These are phyloP conservation scores for Trichoderma sp. DNA, from an alignment of 2,329 filamentous ascomycete species.

Conservation along the genomic window DNA sequence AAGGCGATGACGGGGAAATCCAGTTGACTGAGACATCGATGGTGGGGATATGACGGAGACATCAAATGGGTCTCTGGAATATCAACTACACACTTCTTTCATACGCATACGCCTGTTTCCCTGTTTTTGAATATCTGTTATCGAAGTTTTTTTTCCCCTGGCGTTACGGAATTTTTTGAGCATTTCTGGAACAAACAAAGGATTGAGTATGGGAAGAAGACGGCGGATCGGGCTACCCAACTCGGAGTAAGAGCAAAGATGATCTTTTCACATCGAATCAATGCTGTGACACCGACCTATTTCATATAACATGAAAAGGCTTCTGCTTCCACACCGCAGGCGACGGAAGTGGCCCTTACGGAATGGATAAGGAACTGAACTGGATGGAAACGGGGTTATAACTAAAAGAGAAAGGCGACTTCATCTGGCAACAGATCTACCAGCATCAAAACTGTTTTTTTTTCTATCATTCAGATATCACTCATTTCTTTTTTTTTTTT, in stretches of 20 bases:
- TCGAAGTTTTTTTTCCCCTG: not conserved
- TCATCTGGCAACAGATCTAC: slow-evolving; percentile 36
- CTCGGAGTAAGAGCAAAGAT: not conserved
- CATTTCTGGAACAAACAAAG: slow-evolving; percentile 8
- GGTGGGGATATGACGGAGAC: slow-evolving; percentile 29
- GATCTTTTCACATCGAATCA: not conserved
- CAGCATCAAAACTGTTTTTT: slow-evolving; percentile 24
- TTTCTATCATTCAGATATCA: not conserved
- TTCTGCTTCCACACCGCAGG: not conserved
- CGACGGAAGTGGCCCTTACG: not conserved
- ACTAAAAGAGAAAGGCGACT: slow-evolving; percentile 26
- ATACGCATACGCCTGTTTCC: not conserved
- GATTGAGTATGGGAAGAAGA: not conserved
- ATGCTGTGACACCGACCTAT: not conserved
- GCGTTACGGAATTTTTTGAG: slow-evolving; percentile 22
- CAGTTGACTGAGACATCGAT: slow-evolving; percentile 29
- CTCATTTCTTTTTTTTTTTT: not conserved
- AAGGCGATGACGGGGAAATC: slow-evolving; percentile 56
- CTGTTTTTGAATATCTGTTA: slow-evolving; percentile 5
- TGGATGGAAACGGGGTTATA: slow-evolving; percentile 13
- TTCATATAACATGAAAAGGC: not conserved
- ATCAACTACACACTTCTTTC: not conserved
- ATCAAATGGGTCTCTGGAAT: not conserved
- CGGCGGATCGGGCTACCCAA: not conserved
- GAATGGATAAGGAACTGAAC: not conserved